Percentiles rank a stretch among this genome's conserved stretches.
Conservation (phyloP, 257 asterid genomes). For the Apocynum venetum region DNA sequence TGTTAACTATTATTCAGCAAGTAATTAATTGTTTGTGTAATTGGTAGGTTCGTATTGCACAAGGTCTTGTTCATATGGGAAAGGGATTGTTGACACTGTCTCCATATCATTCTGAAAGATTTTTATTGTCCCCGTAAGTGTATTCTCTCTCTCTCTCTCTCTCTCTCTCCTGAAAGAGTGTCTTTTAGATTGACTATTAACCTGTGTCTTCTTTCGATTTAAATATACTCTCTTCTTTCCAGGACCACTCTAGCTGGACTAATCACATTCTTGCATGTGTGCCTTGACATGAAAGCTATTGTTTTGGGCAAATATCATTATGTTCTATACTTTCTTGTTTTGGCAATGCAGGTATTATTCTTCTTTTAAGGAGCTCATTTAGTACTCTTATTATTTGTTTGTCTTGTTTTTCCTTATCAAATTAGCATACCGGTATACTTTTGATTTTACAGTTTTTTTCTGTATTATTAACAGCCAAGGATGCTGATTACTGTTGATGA, state of each 20-base stretch:
- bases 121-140: conserved; percentile 77
- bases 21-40: neutral
- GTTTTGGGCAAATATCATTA: conserved; percentile 87
- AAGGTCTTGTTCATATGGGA: conserved; percentile 90
- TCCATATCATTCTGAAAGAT: conserved; percentile 87
- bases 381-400: neutral
- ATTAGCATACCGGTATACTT: neutral
- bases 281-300: conserved; percentile 83
- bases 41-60: conserved; percentile 92
- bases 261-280: conserved; percentile 59
- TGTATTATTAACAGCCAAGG: conserved; percentile 57
- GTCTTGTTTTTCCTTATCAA: too few species aligned
- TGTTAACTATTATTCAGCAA: neutral
- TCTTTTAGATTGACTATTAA: neutral
- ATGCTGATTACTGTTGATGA: conserved; percentile 93
- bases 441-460: neutral
- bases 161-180: neutral
- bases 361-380: neutral
- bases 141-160: neutral
- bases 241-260: conserved; percentile 91
- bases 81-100: conserved; percentile 86
- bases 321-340: conserved; percentile 71
- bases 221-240: conserved; percentile 17
- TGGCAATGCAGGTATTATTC: conserved; percentile 85
- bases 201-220: neutral